Percentiles rank a stretch among this genome's conserved stretches.
Conservation (phyloP, 1,284 basidiomycete species). For the Leccinum subrobustum region DNA sequence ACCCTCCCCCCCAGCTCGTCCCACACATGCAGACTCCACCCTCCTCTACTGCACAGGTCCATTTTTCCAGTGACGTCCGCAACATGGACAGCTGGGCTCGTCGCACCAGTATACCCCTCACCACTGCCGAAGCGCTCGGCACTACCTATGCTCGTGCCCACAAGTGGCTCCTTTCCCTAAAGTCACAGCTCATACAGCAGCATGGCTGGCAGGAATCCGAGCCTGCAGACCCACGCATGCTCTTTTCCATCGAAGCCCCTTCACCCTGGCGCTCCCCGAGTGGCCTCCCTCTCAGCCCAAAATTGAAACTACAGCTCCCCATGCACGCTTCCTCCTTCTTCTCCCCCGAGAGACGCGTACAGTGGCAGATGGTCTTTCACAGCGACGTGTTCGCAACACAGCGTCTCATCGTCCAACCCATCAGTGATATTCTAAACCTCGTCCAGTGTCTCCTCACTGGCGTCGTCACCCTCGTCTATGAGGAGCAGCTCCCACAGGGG, state of each 20-base stretch:
- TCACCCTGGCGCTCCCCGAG: slow-evolving; percentile 73
- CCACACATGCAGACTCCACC: slow-evolving; percentile 39
- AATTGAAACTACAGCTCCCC: slow-evolving; percentile 68
- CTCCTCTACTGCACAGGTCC: slow-evolving; percentile 53
- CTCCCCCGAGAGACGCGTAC: slow-evolving; percentile 74
- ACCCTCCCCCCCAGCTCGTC: slow-evolving; percentile 2
- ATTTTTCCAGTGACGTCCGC: slow-evolving; percentile 72
- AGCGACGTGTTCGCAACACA: slow-evolving; percentile 77
- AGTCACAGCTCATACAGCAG: slow-evolving; percentile 57
- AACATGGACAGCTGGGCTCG: slow-evolving; percentile 80
- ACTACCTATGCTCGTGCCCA: slow-evolving; percentile 76
- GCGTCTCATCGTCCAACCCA: slow-evolving; percentile 71
- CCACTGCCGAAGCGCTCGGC: slow-evolving; percentile 75
- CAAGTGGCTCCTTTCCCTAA: slow-evolving; percentile 65
- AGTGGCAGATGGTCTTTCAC: slow-evolving; percentile 88
- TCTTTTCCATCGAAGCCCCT: slow-evolving; percentile 73
- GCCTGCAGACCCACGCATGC: slow-evolving; percentile 63
- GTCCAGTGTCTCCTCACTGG: slow-evolving; percentile 81
- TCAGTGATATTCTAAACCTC: slow-evolving; percentile 74
- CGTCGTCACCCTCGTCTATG: slow-evolving; percentile 71
- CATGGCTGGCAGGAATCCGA: slow-evolving; percentile 65
- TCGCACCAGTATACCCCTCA: slow-evolving; percentile 73
- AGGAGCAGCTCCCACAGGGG: slow-evolving; percentile 65
- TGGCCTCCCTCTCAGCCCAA: slow-evolving; percentile 72
- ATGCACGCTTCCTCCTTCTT: slow-evolving; percentile 79